Base-by-base conservation (phyloP, 352 stramenopile genomes). In the Pythium periplocum region DNA sequence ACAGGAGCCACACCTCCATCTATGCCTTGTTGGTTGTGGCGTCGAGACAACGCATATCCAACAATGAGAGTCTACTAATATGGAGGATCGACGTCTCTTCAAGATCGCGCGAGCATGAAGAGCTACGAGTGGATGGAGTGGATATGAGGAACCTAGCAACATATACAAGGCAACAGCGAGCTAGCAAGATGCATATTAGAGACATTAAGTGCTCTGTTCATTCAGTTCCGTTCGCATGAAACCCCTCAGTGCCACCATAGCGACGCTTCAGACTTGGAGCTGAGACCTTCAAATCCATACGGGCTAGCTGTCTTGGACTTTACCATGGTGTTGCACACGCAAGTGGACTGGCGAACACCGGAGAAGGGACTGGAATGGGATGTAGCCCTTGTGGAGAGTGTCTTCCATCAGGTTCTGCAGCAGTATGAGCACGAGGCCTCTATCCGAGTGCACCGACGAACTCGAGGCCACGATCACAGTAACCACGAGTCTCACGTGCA, bases 1-100 rank as follows among this genome's bases (percentile, higher is more conserved):
- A 75, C 17, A 90, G 63, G 41, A 87, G 47, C 49, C 87, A 43
- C 35, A 85, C 48, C 55, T 82, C 69, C 64, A 85, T 82, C 31
- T 45, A 50, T 6, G 47, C 38, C 35, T 26, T 26, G 17, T 26
- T 26, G 17, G 17, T 26, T 26, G 17, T 26, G 0, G 17, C 17
- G 17, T 26, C 17, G 17, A 26, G 17, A 26, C 17, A 26, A 26
- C 17, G 17, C 17, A 26, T 26, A 0, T 26, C 17, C 17, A 26
- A 26, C 17, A 26, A 26, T 26, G 17, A 26, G 17, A 26, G 17
- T 26, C 17, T 26, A 26, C 17, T 26, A 26, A 26, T 26, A 26
- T 26, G 17, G 17, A 26, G 17, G 17, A 26, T 26, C 17, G 17
- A 26, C 17, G 17, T 26, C 17, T 26, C 17, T 61, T 59, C 50